These are phyloP conservation scores for Brettanomyces custersianus DNA, from an alignment of 805 yeast genomes.

Conservation along the genomic window DNA sequence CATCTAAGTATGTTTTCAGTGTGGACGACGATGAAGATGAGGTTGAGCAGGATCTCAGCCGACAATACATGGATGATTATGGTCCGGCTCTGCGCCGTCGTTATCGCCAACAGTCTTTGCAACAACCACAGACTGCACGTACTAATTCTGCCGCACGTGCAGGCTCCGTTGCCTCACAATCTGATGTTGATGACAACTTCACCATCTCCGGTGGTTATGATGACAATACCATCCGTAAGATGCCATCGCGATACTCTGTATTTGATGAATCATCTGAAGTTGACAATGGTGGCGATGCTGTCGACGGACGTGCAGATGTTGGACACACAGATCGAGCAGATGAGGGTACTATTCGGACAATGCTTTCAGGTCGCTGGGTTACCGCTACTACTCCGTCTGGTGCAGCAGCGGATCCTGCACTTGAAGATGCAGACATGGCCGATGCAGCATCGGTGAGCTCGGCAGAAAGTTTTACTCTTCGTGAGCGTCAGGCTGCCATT, in stretches of 20 bases:
- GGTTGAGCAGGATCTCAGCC: conserved; percentile 47
- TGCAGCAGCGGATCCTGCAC: neutral
- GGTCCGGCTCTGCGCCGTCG: conserved; percentile 55
- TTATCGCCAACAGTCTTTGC: conserved; percentile 18
- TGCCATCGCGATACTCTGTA: conserved; percentile 7
- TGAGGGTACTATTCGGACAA: neutral
- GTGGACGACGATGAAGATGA: conserved; percentile 81
- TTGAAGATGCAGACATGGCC: conserved; percentile 21
- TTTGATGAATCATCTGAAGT: conserved; percentile 1
- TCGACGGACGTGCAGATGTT: neutral
- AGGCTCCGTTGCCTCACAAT: neutral
- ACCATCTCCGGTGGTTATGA: conserved; percentile 21
- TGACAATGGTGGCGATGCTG: neutral
- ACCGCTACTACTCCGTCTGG: neutral
- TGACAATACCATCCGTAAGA: conserved; percentile 16
- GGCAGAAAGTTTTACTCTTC: conserved; percentile 73
- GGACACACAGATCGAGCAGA: neutral
- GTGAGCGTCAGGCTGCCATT: conserved; percentile 93
- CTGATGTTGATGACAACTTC: conserved; percentile 8
- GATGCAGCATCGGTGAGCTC: conserved; percentile 37
- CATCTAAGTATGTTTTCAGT: conserved; percentile 43
- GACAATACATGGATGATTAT: conserved; percentile 63
- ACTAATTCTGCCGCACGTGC: neutral
- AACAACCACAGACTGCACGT: neutral
- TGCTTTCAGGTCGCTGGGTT: neutral